phyloP scores from a whole-genome alignment of 768 basidiomycete genomes.

The Phaffia australis region DNA sequence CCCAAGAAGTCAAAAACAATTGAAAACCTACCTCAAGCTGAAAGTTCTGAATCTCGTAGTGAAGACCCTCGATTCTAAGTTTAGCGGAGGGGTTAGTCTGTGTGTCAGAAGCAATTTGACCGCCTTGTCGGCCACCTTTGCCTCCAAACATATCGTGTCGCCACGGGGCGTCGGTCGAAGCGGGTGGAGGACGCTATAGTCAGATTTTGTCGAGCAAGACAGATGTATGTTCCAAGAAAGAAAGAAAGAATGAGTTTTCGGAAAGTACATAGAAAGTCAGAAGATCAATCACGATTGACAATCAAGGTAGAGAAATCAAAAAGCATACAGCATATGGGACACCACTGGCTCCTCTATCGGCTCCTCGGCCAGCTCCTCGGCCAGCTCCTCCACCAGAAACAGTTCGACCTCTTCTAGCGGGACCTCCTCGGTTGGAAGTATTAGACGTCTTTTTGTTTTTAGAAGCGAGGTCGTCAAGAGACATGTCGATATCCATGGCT shows the following conservation, averaged over 20 bases:
- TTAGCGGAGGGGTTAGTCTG: conserved; percentile 9
- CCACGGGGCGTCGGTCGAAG: conserved; percentile 9
- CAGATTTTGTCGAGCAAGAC: not conserved
- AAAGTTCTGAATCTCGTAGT: conserved; percentile 21
- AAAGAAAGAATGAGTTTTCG: not conserved
- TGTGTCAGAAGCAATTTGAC: not conserved
- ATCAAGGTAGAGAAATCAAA: not conserved
- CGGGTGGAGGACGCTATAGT: conserved; percentile 21
- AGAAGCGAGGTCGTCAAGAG: conserved; percentile 11
- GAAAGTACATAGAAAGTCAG: not conserved
- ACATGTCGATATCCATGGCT: conserved; percentile 19
- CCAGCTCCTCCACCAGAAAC: not conserved
- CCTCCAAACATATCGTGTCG: conserved; percentile 20
- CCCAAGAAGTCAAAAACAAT: not conserved
- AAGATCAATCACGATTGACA: not conserved
- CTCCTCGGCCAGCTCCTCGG: not conserved
- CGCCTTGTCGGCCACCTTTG: not conserved
- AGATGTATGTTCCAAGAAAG: not conserved
- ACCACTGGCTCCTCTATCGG: not conserved
- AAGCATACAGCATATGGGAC: not conserved
- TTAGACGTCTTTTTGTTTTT: conserved; percentile 4
- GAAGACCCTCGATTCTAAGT: conserved; percentile 20
- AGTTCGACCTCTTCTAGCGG: not conserved
- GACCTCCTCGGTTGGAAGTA: not conserved
- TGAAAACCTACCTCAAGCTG: conserved; percentile 20